Base-by-base conservation (phyloP, 768 basidiomycete species). In the Albatrellus ellisii region DNA sequence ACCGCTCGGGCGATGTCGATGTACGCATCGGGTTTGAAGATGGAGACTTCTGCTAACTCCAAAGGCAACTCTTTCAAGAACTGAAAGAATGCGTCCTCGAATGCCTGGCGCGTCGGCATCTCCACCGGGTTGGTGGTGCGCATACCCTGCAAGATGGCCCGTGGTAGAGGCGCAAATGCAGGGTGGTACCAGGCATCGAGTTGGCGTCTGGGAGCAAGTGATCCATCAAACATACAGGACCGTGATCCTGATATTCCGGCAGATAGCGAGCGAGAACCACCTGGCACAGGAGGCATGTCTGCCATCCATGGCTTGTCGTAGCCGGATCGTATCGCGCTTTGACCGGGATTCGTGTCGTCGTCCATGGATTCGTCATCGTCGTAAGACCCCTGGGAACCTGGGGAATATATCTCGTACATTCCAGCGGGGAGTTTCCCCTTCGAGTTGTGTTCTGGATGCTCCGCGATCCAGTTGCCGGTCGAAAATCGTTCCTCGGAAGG, bases 171-270 rank as follows among this genome's bases (percentile, higher is more conserved):
- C 20, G 70, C 64, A 52, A 80, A 81, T 8, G 67, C 58, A 3
- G 69, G 65, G 48, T 78, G 68, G 36, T 50, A 55, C 80, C 80
- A 82, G 4, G 75, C 72, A 48, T 77, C 70, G 41, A 76, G 54
- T 37, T 60, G 61, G 15, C 68, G 58, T 33, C 28, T 42, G 18
- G 47, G 12, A 26, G 22, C 15, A 25, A 40, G 39, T 4, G 43
- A 7, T 15, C 32, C 28, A 28, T 49, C 48, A 39, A 27, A 49
- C 29, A 36, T 6, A 21, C 48, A 43, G 31, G 32, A 36, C 32
- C 48, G 39, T 5, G 42, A 20, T 21, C 27, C 45, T 12, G 39
- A 2, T 20, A 43, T 10, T 2, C 43, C 42, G 29, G 39, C 17
- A 7, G 37, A 39, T 7, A 11, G 10, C 12, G 27, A 29, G 40